Percentiles rank a stretch among this genome's conserved stretches.
phyloP scores from a whole-genome alignment of 1,284 basidiomycete species.

The Sutorius eximius region DNA sequence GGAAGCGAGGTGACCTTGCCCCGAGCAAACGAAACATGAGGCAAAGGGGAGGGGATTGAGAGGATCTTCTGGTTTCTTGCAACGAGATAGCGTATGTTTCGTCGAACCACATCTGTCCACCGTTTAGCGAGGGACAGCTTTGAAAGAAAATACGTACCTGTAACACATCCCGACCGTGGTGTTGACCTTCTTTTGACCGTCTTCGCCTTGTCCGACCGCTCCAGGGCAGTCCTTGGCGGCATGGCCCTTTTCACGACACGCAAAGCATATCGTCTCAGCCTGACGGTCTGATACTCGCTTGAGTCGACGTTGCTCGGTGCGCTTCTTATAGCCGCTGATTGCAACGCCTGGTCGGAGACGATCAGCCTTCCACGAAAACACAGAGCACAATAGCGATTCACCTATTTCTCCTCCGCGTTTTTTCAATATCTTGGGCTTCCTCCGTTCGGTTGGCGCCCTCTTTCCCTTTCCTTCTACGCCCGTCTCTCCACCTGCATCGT shows the following conservation, averaged over 20 bases:
- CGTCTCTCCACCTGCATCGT: background rate
- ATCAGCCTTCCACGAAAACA: slow-evolving; percentile 13
- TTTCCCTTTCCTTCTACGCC: background rate
- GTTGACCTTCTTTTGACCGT: slow-evolving; percentile 32
- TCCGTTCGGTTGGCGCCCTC: background rate
- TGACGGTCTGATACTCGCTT: slow-evolving; percentile 65
- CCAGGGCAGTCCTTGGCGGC: slow-evolving; percentile 81
- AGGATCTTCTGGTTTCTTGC: slow-evolving; percentile 66
- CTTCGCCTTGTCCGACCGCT: slow-evolving; percentile 36
- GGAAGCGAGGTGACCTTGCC: slow-evolving; percentile 33
- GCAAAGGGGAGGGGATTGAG: slow-evolving; percentile 80
- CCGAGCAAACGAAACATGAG: slow-evolving; percentile 88
- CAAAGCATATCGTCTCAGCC: slow-evolving; percentile 76
- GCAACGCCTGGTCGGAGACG: slow-evolving; percentile 16
- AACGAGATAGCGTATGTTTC: slow-evolving; percentile 76
- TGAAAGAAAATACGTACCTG: slow-evolving; percentile 49
- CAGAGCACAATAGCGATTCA: background rate
- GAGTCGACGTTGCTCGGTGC: slow-evolving; percentile 63
- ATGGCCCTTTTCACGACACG: slow-evolving; percentile 85
- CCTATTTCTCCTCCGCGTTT: slow-evolving; percentile 14
- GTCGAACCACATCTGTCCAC: slow-evolving; percentile 76
- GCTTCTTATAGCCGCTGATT: slow-evolving; percentile 34
- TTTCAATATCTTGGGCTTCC: slow-evolving; percentile 4
- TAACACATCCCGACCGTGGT: slow-evolving; percentile 76
- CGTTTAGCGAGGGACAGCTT: slow-evolving; percentile 4